Evolutionary conservation across 129 eudicot species (phyloP).

Genomic region (Lonicera japonica): DNA sequence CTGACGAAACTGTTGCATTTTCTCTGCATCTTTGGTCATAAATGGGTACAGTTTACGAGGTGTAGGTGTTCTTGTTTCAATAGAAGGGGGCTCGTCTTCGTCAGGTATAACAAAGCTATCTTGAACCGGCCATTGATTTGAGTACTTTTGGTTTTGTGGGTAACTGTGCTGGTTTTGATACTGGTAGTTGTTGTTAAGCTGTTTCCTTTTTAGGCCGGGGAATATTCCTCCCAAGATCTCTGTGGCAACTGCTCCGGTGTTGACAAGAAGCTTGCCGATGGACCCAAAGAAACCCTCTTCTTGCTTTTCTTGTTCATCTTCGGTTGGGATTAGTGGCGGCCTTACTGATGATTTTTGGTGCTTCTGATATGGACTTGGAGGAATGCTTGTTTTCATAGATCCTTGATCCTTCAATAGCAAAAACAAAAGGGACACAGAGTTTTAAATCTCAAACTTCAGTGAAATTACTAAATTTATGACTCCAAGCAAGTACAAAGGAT

Average conservation of each 20-base stretch:
- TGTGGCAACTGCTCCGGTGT: constrained; percentile 44
- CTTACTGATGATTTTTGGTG: constrained; percentile 38
- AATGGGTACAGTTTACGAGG: constrained; percentile 81
- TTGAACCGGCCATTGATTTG: constrained; percentile 75
- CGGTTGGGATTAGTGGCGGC: constrained; percentile 73
- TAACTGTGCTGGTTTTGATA: constrained; percentile 31
- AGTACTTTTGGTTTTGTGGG: constrained; percentile 32
- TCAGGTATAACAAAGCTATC: constrained; percentile 79
- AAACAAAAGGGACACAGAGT: background rate
- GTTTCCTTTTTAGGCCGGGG: constrained; percentile 50
- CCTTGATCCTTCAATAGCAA: constrained; percentile 33
- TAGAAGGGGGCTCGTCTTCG: constrained; percentile 74
- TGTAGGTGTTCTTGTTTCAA: constrained; percentile 82
- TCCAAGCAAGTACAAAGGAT: no score
- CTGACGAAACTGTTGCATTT: constrained; percentile 81
- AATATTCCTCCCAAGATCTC: constrained; percentile 60
- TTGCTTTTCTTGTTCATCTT: constrained; percentile 62
- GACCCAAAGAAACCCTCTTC: constrained; percentile 81
- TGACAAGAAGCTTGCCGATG: constrained; percentile 44
- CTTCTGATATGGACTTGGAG: constrained; percentile 51
- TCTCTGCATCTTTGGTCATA: constrained; percentile 88
- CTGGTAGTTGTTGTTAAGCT: constrained; percentile 24
- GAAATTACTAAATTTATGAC: no score
- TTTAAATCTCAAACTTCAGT: no score
- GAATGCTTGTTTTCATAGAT: constrained; percentile 25